Evolutionary conservation across 352 stramenopile species (phyloP).

Genomic region (Pseudoperonospora humuli): DNA sequence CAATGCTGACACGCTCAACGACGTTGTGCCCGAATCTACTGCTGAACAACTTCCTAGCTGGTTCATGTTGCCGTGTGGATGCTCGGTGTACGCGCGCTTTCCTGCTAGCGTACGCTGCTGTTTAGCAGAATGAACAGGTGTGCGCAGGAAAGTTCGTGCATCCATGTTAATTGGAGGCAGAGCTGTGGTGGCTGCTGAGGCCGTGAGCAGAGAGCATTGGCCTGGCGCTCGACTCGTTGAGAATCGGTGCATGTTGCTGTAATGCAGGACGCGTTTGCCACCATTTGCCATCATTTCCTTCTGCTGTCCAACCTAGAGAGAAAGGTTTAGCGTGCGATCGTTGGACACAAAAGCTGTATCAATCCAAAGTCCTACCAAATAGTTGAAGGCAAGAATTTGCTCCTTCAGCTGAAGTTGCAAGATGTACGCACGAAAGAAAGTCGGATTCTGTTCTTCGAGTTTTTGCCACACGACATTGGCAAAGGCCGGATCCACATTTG

Average conservation of each 20-base stretch:
- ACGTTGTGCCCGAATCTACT: slow-evolving; percentile 4
- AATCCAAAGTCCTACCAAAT: slow-evolving; percentile 69
- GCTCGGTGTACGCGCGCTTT: slow-evolving; percentile 19
- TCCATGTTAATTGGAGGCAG: slow-evolving; percentile 29
- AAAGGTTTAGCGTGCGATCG: not conserved
- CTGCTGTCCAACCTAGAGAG: slow-evolving; percentile 48
- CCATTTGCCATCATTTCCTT: slow-evolving; percentile 58
- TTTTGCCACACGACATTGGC: slow-evolving; percentile 87
- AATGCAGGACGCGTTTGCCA: slow-evolving; percentile 25
- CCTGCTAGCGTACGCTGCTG: slow-evolving; percentile 16
- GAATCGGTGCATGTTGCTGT: slow-evolving; percentile 20
- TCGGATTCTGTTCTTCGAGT: slow-evolving; percentile 86
- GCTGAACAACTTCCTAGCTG: slow-evolving; percentile 15
- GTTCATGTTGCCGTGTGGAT: slow-evolving; percentile 15
- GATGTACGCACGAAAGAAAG: slow-evolving; percentile 84
- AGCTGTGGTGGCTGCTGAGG: slow-evolving; percentile 19
- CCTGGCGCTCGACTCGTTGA: slow-evolving; percentile 7
- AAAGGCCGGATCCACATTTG: slow-evolving; percentile 79
- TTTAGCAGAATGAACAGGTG: slow-evolving; percentile 20
- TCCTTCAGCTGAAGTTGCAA: slow-evolving; percentile 84
- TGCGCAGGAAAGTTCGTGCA: slow-evolving; percentile 21
- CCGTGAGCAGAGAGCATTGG: slow-evolving; percentile 13
- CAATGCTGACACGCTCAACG: slow-evolving; percentile 14
- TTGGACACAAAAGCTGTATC: too few relatives aligned
- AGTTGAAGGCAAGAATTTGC: slow-evolving; percentile 89